Evolutionary conservation across 2,329 filamentous ascomycete species (phyloP).

Genomic region (Fusarium sacchari): DNA sequence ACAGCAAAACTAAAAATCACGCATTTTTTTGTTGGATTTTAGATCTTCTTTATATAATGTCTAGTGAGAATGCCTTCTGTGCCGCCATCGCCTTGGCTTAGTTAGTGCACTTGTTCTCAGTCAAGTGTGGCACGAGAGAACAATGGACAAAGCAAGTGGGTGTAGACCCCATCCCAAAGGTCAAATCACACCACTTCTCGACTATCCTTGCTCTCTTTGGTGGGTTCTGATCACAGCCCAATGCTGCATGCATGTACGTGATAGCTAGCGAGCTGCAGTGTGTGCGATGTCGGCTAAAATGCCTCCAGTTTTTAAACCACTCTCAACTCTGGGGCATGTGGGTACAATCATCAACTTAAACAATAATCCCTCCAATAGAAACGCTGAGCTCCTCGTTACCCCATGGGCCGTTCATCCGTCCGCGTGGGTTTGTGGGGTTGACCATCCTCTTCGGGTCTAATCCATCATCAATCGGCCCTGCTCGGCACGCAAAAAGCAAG

Average conservation of each 20-base stretch:
- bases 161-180: neutral
- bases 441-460: slow-evolving; percentile 8
- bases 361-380: slow-evolving; percentile 15
- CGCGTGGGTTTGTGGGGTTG: slow-evolving; percentile 2
- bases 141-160: neutral
- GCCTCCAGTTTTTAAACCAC: slow-evolving; percentile 11
- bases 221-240: neutral
- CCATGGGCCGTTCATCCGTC: neutral
- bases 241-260: neutral
- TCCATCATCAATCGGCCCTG: neutral
- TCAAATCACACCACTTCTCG: neutral
- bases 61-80: fast-evolving
- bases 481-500: neutral
- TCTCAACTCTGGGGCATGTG: slow-evolving; percentile 6
- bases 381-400: neutral
- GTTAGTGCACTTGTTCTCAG: too few species aligned
- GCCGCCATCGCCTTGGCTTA: too few species aligned
- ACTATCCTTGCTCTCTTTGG: neutral
- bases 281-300: slow-evolving; percentile 17
- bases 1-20: fast-evolving
- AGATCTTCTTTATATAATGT: neutral
- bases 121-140: neutral
- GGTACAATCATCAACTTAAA: neutral
- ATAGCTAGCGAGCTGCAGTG: neutral
- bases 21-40: fast-evolving